Evolutionary conservation across 2,329 filamentous ascomycete genomes (phyloP), one percentile per base, ranked within the genome.

Genomic region (Colletotrichum destructivum): DNA sequence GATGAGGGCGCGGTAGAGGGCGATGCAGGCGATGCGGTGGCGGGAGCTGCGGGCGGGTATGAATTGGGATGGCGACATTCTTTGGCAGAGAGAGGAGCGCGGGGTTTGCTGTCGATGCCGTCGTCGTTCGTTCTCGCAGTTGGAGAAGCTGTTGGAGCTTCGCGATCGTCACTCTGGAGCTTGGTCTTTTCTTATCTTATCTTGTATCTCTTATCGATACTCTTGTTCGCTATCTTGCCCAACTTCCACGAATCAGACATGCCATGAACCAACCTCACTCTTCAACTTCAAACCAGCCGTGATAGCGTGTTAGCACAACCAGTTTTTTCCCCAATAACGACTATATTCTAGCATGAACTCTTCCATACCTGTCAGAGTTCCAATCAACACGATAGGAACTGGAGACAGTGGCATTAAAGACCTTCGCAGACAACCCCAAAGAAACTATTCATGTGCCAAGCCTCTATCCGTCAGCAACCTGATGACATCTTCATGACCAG

Each of bases 1-100:
- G 63, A 94, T 82, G 66, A 96, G 88, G 46, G 92, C 90, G 73
- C 91, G 88, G 82, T 92, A 95, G 60, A 96, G 89, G 62, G 93
- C 91, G 74, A 93, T 87, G 78, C 89, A 88, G 77, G 88, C 88
- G 76, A 77, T 79, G 72, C 88, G 85, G 77, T 90, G 88, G 73
- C 87, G 86, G 76, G 86, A 85, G 72, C 83, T 84, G 69, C 83
- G 84, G 72, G 85, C 84, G 42, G 88, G 86, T 54, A 88, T 74
- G 69, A 87, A 86, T 46, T 63, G 75, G 4, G 56, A 40, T 13
- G 65, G 55, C 23, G 56, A 44, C 70, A 72, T 72, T 13, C 26
- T 60, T 31, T 11, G 21, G 23, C 35, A 38, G 35, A 38, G 8
- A 38, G 35, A 0, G 35, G 23, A 38, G 26, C 5, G 42, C 21